These are phyloP conservation scores for Fusarium temperatum DNA, from an alignment of 2,329 filamentous ascomycete genomes.

Conservation along the genomic window DNA sequence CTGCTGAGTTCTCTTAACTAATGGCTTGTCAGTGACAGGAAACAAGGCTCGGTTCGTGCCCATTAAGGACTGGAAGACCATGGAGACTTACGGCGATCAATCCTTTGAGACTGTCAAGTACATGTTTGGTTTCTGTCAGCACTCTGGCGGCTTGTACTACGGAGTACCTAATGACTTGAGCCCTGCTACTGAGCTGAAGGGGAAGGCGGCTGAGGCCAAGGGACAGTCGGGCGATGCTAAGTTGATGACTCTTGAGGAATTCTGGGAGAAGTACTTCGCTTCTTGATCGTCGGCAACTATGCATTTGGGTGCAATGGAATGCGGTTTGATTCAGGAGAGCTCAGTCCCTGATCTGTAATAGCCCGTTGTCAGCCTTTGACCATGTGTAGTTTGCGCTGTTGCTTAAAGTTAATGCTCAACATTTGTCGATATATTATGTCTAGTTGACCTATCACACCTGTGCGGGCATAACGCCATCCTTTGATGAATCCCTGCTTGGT, in stretches of 20 bases:
- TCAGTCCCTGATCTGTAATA: background rate
- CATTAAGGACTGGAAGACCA: constrained; percentile 45
- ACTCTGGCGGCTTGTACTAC: constrained; percentile 47
- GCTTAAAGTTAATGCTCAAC: background rate
- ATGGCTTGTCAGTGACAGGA: constrained; percentile 39
- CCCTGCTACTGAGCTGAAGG: constrained; percentile 43
- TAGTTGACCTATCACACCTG: background rate
- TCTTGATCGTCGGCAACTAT: background rate
- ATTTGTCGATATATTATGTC: background rate
- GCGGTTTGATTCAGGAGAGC: background rate
- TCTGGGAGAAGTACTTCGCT: constrained; percentile 38
- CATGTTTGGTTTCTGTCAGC: constrained; percentile 50
- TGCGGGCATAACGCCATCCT: too few species aligned
- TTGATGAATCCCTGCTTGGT: background rate
- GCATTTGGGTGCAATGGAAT: too few species aligned
- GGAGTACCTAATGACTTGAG: constrained; percentile 40
- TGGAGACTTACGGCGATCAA: constrained; percentile 46
- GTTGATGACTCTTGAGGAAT: constrained; percentile 40
- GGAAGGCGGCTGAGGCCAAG: constrained; percentile 41
- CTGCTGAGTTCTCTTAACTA: background rate
- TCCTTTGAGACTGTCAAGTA: constrained; percentile 49
- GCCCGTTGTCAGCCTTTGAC: background rate
- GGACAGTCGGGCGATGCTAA: constrained; percentile 31
- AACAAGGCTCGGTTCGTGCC: constrained; percentile 45
- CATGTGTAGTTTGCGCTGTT: background rate